These are phyloP conservation scores for Neurospora sp. DNA, from an alignment of 2,329 filamentous ascomycete species.

Conservation along the genomic window DNA sequence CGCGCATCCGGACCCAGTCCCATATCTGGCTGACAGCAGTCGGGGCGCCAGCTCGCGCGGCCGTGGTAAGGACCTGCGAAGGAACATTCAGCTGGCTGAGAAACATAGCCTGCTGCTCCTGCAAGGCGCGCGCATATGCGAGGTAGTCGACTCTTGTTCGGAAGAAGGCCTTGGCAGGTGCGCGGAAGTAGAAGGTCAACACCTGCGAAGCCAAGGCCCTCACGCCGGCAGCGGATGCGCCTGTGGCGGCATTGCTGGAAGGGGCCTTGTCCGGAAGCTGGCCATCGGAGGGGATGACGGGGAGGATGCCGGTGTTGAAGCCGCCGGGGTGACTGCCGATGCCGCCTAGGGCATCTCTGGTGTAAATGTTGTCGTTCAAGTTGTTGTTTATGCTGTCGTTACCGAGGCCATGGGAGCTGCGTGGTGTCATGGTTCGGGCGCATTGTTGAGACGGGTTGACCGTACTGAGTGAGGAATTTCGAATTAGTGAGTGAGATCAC, in stretches of 20 bases:
- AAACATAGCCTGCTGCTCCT: conserved; percentile 30
- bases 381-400: not conserved
- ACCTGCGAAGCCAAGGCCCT: conserved; percentile 75
- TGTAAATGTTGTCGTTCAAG: not conserved
- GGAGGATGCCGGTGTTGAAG: conserved; percentile 9
- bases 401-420: conserved; percentile 8
- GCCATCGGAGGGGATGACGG: conserved; percentile 11
- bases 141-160: conserved; percentile 79
- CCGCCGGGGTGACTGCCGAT: not conserved
- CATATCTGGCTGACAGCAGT: conserved; percentile 14
- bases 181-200: conserved; percentile 84
- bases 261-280: conserved; percentile 14
- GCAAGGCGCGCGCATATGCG: conserved; percentile 44
- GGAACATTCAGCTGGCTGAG: conserved; percentile 1
- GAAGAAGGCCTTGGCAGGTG: conserved; percentile 88
- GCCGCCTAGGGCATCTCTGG: conserved; percentile 2
- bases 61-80: not conserved
- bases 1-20: conserved; percentile 35
- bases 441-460: conserved; percentile 3
- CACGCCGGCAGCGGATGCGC: conserved; percentile 75
- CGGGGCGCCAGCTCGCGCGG: not conserved
- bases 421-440: conserved; percentile 10
- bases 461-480: not conserved
- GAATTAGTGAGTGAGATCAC: not conserved
- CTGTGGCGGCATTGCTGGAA: conserved; percentile 37